Evolutionary conservation across 2,329 filamentous ascomycete species (phyloP).

Genomic region (Simplicillium aogashimaense): DNA sequence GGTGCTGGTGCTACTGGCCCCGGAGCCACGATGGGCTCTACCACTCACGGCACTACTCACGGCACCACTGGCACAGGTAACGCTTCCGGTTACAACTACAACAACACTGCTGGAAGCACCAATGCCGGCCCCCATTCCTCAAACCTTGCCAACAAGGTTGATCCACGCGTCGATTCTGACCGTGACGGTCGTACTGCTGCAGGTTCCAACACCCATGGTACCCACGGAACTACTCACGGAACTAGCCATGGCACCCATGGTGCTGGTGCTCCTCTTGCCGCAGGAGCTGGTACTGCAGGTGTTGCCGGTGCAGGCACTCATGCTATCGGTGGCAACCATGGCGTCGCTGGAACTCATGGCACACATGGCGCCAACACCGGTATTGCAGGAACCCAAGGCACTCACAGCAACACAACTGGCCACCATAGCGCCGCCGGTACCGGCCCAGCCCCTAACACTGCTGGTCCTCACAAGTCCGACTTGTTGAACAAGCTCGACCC

Average conservation of each 20-base stretch:
- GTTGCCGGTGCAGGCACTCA: no score
- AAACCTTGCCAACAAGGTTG: conserved; percentile 33
- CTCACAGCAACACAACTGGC: conserved; percentile 29
- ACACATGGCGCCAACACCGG: conserved; percentile 11
- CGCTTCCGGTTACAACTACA: conserved; percentile 5
- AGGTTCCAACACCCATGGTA: conserved; percentile 29
- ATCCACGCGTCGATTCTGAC: conserved; percentile 43
- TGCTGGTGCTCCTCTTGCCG: no score
- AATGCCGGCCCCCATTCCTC: conserved; percentile 28
- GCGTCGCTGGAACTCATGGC: conserved; percentile 17
- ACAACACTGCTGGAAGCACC: conserved; percentile 9
- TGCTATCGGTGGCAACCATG: conserved; percentile 5
- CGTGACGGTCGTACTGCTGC: conserved; percentile 27
- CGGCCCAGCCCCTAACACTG: conserved; percentile 22
- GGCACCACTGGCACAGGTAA: conserved; percentile 10
- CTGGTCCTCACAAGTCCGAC: conserved; percentile 38
- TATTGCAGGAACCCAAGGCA: conserved; percentile 18
- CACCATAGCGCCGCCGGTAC: conserved; percentile 19
- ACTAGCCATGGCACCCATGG: no score
- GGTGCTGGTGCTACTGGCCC: conserved; percentile 14
- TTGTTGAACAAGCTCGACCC: conserved; percentile 45
- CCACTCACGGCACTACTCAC: conserved; percentile 1
- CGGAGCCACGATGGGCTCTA: conserved; percentile 11
- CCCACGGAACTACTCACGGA: conserved; percentile 9
- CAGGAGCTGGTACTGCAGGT: no score